A percentile compares a stretch with the other conserved stretches of the same genome.
These are phyloP conservation scores for Yarrowia phangngaensis DNA, from an alignment of 805 yeast genomes.

Conservation along the genomic window DNA sequence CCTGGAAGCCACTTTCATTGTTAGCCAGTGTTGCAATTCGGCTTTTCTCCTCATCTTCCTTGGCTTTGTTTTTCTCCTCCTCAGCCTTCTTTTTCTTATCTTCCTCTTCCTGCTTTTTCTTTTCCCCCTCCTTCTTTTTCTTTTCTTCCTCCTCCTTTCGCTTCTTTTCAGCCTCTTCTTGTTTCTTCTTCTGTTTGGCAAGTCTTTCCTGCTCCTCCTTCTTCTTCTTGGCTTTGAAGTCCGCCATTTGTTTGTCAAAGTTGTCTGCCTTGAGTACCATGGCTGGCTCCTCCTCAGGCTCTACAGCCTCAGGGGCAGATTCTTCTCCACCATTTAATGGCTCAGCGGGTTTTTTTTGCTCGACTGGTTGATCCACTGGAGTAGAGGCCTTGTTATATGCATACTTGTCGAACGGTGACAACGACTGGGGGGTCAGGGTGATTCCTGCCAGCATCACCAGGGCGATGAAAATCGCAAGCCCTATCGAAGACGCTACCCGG, in stretches of 20 bases:
- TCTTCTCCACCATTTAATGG: background rate
- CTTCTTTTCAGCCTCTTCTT: constrained; percentile 9
- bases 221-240: background rate
- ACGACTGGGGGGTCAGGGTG: constrained; percentile 2
- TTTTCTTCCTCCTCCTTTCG: constrained; percentile 5
- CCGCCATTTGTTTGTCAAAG: background rate
- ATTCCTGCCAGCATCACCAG: constrained; percentile 16
- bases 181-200: background rate
- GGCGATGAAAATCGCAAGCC: constrained; percentile 7
- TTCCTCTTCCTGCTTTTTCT: constrained; percentile 7
- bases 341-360: too few relatives aligned
- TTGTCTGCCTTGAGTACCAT: constrained; percentile 12
- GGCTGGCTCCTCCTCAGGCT: background rate
- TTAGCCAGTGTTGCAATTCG: constrained; percentile 4
- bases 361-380: too few relatives aligned
- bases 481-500: constrained; percentile 14
- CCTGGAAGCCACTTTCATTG: background rate
- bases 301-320: background rate
- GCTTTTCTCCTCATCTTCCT: constrained; percentile 9
- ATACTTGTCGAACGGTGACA: constrained; percentile 17
- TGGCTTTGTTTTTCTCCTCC: constrained; percentile 4
- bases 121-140: constrained; percentile 18
- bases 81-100: constrained; percentile 16
- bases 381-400: constrained; percentile 10
- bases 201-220: constrained; percentile 7